Base-by-base conservation (phyloP, 31 red algal genomes). In the Porphyra umbilicalis region DNA sequence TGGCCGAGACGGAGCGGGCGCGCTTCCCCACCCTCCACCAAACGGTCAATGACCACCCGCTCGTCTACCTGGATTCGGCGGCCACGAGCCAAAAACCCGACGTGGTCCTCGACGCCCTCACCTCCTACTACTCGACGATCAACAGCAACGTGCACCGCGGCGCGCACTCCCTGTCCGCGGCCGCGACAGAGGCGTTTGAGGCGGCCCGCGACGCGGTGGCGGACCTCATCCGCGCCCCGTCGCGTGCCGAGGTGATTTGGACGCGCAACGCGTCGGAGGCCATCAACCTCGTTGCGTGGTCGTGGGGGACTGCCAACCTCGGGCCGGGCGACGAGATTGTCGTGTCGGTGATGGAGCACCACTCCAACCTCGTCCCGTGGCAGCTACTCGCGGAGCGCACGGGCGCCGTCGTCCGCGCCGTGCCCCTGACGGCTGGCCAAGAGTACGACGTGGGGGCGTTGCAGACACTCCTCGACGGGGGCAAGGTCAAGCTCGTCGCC, bases 281-380 rank as follows among this genome's bases (percentile, higher is more conserved):
- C 57, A 96, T 99, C 76, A 99, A 99, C 82, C 82, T 93, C 16
- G 94, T 99, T 4, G 97, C 97, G 40, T 88, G 83, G 38, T 77
- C 91, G 7, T 99, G 90, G 90, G 90, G 82, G 38, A 46, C 13
- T 25, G 83, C 82, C 20, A 94, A 92, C 81, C 75, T 99, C 30
- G 33, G 74, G 39, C 34, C 81, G 33, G 97, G 94, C 44, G 97
- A 99, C 89, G 83, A 83, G 33, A 92, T 99, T 29, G 33, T 97
- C 37, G 81, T 94, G 34, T 85, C 91, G 32, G 91, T 95, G 35
- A 92, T 92, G 84, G 95, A 99, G 82, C 94, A 99, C 76, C 94
- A 97, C 82, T 84, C 92, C n/a, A 99, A 99, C 87, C 86, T 99
- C 35, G 92, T 99, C 31, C 94, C 97, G 33, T 99, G 94, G 94